Conservation (phyloP, 805 yeast species). For the Zygosaccharomyces siamensis region DNA sequence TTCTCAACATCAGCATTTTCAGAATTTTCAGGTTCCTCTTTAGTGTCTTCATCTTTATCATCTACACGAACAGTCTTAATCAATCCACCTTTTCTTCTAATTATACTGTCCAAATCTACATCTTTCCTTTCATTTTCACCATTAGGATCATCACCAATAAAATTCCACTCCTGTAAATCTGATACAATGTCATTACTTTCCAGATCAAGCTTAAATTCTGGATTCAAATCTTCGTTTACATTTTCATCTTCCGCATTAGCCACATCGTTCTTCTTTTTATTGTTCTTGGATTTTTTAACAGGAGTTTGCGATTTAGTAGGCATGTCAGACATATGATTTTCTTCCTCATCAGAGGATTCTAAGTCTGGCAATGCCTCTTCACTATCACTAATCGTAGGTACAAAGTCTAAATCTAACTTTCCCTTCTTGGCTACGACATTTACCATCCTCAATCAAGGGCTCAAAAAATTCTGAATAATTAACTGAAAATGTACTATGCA, state of each 20-base stretch:
- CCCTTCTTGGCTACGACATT: neutral
- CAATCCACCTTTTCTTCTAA: slow-evolving; percentile 80
- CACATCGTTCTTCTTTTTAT: slow-evolving; percentile 19
- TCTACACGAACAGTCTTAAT: slow-evolving; percentile 47
- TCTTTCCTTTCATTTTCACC: slow-evolving; percentile 40
- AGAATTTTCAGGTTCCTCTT: slow-evolving; percentile 35
- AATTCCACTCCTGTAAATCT: slow-evolving; percentile 79
- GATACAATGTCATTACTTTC: slow-evolving; percentile 50
- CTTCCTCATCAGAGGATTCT: slow-evolving; percentile 46
- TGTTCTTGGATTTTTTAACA: slow-evolving; percentile 24
- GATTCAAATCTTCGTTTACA: slow-evolving; percentile 57
- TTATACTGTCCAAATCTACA: slow-evolving; percentile 84
- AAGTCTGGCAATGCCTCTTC: slow-evolving; percentile 61
- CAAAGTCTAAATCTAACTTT: slow-evolving; percentile 38
- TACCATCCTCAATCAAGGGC: neutral
- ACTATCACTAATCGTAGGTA: slow-evolving; percentile 71
- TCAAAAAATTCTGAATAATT: neutral
- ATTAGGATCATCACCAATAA: slow-evolving; percentile 41
- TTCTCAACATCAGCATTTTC: slow-evolving; percentile 35
- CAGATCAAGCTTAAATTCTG: slow-evolving; percentile 64
- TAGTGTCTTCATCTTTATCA: slow-evolving; percentile 39
- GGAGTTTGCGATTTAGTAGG: neutral
- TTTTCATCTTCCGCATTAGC: slow-evolving; percentile 36
- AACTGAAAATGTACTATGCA: neutral
- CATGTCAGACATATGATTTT: slow-evolving; percentile 18